Base-by-base conservation (phyloP, 192 early-diverging fungal genomes). In the Linnemannia exigua region DNA sequence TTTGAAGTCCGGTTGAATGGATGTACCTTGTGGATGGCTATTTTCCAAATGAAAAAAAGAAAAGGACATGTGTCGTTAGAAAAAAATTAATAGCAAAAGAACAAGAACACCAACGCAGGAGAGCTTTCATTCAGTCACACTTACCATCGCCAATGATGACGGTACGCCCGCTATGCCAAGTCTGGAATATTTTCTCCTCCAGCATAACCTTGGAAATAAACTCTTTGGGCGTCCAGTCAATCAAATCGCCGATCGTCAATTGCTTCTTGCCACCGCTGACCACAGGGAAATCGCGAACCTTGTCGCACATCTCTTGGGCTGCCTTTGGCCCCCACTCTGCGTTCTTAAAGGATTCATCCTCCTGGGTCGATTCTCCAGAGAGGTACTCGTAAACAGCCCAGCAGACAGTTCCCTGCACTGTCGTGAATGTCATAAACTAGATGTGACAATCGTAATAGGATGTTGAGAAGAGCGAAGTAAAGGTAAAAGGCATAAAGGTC, bases 101-200 rank as follows among this genome's bases (percentile, higher is more conserved):
- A n/a, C n/a, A n/a, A n/a, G n/a, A n/a, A n/a, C n/a, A n/a, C n/a
- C n/a, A n/a, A n/a, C n/a, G n/a, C n/a, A n/a, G n/a, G n/a, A n/a
- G n/a, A n/a, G n/a, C n/a, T n/a, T n/a, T n/a, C n/a, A n/a, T n/a
- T n/a, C n/a, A n/a, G n/a, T n/a, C 50, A 51, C 37, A 41, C 73
- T 75, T 75, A 75, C 74, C 74, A 46, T 75, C 74, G 20, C 74
- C 74, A 22, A 75, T 19, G 8, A 75, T 52, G 28, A 75, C 74
- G 1, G 74, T 75, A 7, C 74, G 17, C 7, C 37, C 61, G 3
- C 11, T 22, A 47, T 66, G 61, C 74, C 74, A 75, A 31, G 74
- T 75, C 63, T 66, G 37, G n/a, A 75, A 75, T 19, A 75, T 11
- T 41, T 75, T 75, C 28, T 63, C 73, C 58, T 75, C 73, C 73